Percentiles rank a stretch among this genome's conserved stretches.
Evolutionary conservation across 2,329 filamentous ascomycete genomes (phyloP).

Genomic region (Trichoderma sp.): DNA sequence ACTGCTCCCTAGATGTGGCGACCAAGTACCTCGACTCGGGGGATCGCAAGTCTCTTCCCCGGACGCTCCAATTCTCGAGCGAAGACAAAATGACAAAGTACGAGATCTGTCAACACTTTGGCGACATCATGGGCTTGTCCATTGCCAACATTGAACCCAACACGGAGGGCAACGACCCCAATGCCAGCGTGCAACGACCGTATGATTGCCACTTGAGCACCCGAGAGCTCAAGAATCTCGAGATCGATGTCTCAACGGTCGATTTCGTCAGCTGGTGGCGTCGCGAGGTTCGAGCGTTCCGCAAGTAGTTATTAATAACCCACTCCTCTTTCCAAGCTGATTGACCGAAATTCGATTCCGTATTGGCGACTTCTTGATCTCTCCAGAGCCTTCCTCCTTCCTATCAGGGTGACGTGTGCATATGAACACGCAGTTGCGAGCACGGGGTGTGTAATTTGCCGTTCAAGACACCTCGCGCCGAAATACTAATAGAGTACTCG

Average conservation of each 20-base stretch:
- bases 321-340: background rate
- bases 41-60: constrained; percentile 59
- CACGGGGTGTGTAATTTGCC: background rate
- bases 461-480: background rate
- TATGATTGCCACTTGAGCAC: constrained; percentile 90
- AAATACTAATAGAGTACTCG: background rate
- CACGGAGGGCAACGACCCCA: constrained; percentile 70
- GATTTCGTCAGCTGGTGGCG: constrained; percentile 84
- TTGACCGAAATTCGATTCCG: background rate
- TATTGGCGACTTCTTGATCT: background rate
- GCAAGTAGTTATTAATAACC: constrained; percentile 43
- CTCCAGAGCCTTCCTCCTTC: background rate
- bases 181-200: constrained; percentile 72
- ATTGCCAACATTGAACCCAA: constrained; percentile 69
- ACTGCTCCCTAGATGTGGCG: constrained; percentile 60
- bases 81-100: constrained; percentile 89
- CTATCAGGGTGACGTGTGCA: background rate
- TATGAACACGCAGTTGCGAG: background rate
- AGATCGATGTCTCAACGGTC: constrained; percentile 71
- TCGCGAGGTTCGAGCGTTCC: constrained; percentile 60
- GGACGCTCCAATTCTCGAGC: constrained; percentile 79
- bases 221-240: constrained; percentile 68
- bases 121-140: constrained; percentile 75
- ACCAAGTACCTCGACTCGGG: constrained; percentile 62
- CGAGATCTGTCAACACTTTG: constrained; percentile 78